Conservation (phyloP, 2,329 filamentous ascomycete genomes). For the Nannizzia gypsea region DNA sequence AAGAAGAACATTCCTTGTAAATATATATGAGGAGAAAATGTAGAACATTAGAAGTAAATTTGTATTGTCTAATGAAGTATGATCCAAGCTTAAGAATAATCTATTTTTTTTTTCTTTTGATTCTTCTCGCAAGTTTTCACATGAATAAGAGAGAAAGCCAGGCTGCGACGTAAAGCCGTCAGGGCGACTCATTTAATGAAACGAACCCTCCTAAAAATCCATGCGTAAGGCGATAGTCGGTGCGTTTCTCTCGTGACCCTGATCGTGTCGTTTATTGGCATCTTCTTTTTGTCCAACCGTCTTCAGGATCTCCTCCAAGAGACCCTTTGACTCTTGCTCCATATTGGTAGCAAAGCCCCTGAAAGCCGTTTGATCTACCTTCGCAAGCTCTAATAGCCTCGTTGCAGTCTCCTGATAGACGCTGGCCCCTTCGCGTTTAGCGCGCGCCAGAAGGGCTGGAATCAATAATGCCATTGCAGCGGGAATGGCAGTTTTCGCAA, state of each 20-base stretch:
- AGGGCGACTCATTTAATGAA: background rate
- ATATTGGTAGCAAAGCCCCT: slow-evolving; percentile 60
- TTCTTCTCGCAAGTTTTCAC: background rate
- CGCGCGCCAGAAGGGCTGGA: slow-evolving; percentile 63
- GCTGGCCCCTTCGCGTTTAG: slow-evolving; percentile 48
- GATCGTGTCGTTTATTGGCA: slow-evolving; percentile 31
- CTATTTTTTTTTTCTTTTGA: no score
- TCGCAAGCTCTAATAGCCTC: slow-evolving; percentile 69
- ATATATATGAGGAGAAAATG: background rate
- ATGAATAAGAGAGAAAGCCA: background rate
- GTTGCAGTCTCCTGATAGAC: slow-evolving; percentile 62
- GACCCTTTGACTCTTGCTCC: slow-evolving; percentile 55
- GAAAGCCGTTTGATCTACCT: slow-evolving; percentile 61
- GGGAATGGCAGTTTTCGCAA: slow-evolving; percentile 22
- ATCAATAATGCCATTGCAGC: slow-evolving; percentile 62
- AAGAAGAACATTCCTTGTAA: no score
- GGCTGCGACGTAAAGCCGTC: no score
- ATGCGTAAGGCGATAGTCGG: slow-evolving; percentile 91
- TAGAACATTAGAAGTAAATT: background rate
- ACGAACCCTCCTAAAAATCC: slow-evolving; percentile 53
- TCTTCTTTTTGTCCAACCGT: slow-evolving; percentile 45
- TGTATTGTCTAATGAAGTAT: background rate
- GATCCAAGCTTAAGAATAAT: background rate
- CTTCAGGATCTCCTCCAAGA: slow-evolving; percentile 68
- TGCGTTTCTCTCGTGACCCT: slow-evolving; percentile 41